A percentile compares a stretch with the other conserved stretches of the same genome.
These are phyloP conservation scores for Suillus ampliporus DNA, from an alignment of 768 basidiomycete genomes.

Conservation along the genomic window DNA sequence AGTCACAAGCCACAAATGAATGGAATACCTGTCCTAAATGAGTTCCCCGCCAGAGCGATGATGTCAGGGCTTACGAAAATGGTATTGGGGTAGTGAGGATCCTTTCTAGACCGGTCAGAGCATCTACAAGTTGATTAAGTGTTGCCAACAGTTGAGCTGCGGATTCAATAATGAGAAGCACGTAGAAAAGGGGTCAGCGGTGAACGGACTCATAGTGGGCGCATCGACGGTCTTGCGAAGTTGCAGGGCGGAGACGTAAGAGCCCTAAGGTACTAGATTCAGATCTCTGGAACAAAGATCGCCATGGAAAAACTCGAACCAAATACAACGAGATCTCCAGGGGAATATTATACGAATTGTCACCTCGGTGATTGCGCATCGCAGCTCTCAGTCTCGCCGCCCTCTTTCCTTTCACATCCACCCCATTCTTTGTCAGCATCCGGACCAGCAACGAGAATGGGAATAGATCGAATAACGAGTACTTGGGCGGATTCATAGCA, in stretches of 20 bases:
- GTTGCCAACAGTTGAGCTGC: constrained; percentile 53
- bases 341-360: constrained; percentile 62
- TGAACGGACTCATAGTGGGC: constrained; percentile 60
- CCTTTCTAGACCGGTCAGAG: constrained; percentile 71
- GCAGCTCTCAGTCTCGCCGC: constrained; percentile 60
- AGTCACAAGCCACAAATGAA: constrained; percentile 73
- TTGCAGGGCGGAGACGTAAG: constrained; percentile 68
- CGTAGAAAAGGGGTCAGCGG: constrained; percentile 8
- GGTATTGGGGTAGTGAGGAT: constrained; percentile 80
- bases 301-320: constrained; percentile 40
- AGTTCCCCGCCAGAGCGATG: neutral
- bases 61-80: constrained; percentile 56
- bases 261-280: constrained; percentile 51
- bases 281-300: neutral
- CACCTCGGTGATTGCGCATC: constrained; percentile 46
- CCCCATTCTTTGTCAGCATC: constrained; percentile 51
- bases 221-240: constrained; percentile 59
- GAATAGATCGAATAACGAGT: constrained; percentile 66
- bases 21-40: constrained; percentile 53
- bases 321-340: constrained; percentile 73
- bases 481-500: constrained; percentile 61
- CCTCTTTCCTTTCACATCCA: constrained; percentile 64
- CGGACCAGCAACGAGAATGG: constrained; percentile 67
- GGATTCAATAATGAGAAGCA: constrained; percentile 6
- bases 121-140: constrained; percentile 63